Evolutionary conservation across 345 rosid genomes (phyloP), one percentile per base, ranked within the genome.

Genomic region (Citrus inodora): DNA sequence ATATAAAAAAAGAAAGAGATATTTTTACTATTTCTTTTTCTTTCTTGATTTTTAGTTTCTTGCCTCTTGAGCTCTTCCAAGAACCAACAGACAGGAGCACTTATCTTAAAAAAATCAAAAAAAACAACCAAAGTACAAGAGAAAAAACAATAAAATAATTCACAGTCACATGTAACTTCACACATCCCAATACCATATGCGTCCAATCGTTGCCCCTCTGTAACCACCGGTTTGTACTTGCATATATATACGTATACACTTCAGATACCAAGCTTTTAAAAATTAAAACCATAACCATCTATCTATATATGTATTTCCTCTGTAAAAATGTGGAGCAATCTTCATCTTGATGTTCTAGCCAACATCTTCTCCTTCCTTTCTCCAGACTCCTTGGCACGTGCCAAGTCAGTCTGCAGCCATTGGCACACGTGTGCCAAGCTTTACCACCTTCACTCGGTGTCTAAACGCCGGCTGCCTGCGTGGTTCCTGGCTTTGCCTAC

Each of bases 401-500:
- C 93, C 74, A 72, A 48, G 25, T 61, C 87, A 0, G 71, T 85
- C 37, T 88, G 93, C 81, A 85, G 58, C 67, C 59, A 80, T 6
- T 90, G 93, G 91, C 79, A 79, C 76, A 19, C 16, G 3, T 87
- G 89, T 61, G 79, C 82, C 21, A 73, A 42, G 63, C 66, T 80
- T 11, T 80, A 81, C 71, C 83, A 78, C 5, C 65, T 77, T 63
- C 27, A 69, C 11, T 62, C 67, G 1, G 21, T 9, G 58, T 25
- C 65, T 0, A 67, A 78, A 13, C 74, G 21, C 79, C 82, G 70
- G 48, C 83, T 67, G 48, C 85, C 75, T 38, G 74, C 87, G 4
- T 90, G 93, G 93, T 85, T 90, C 77, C 24, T 88, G n/a, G 91
- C 84, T 33, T 38, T 90, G 59, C 93, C 91, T 16, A 37, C 73